Conservation (phyloP, 208 protist genomes). For the Trypanosoma avium region DNA sequence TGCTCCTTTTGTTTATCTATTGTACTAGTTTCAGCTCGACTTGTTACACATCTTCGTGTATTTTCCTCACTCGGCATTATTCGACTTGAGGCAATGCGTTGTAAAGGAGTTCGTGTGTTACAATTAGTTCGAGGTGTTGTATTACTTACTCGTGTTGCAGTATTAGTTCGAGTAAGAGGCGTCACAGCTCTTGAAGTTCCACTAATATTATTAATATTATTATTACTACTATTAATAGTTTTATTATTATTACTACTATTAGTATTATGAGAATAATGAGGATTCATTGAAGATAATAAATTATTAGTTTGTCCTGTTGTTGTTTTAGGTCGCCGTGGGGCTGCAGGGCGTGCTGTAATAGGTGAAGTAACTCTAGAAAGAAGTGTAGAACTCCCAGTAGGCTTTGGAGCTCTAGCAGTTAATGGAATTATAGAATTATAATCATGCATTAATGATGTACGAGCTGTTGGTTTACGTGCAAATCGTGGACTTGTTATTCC, state of each 20-base stretch:
- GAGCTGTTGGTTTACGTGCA: conserved; percentile 5
- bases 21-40: no score
- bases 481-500: conserved; percentile 11
- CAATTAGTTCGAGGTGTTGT: background rate
- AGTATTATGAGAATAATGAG: background rate
- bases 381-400: background rate
- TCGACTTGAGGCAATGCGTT: conserved; percentile 27
- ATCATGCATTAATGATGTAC: background rate
- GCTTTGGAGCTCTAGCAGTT: no score
- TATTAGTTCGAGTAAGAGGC: background rate
- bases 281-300: background rate
- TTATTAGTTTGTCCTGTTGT: no score
- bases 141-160: background rate
- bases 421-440: no score
- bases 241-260: background rate
- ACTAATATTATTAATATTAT: background rate
- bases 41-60: conserved; percentile 9
- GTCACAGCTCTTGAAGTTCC: background rate
- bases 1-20: no score
- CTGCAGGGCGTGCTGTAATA: background rate
- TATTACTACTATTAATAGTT: background rate
- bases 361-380: background rate
- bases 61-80: conserved; percentile 12
- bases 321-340: background rate
- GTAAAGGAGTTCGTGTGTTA: conserved; percentile 11